Conservation (phyloP, 345 rosid genomes). For the Brassica nigra region DNA sequence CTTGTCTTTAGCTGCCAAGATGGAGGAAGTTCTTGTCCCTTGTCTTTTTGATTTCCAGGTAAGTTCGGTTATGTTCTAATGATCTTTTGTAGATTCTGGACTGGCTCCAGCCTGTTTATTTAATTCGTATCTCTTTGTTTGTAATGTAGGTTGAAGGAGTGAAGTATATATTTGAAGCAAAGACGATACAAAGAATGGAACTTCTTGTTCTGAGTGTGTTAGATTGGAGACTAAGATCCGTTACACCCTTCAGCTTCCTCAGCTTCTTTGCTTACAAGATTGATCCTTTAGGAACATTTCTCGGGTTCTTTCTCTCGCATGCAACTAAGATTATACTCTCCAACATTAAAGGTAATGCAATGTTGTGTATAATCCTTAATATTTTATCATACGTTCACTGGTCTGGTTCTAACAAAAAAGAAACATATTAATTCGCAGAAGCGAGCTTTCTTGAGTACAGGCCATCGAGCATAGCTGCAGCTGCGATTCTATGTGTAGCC, state of each 20-base stretch:
- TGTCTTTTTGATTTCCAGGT: constrained; percentile 86
- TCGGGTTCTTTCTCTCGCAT: constrained; percentile 60
- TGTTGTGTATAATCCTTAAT: background rate
- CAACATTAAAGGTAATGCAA: constrained; percentile 66
- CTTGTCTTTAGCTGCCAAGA: constrained; percentile 94
- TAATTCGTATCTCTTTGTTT: background rate
- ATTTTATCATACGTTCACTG: background rate
- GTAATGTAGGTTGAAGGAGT: constrained; percentile 64
- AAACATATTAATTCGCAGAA: constrained; percentile 49
- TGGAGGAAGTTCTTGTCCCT: constrained; percentile 98
- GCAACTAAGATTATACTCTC: constrained; percentile 80
- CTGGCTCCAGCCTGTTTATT: background rate
- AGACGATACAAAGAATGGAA: constrained; percentile 89
- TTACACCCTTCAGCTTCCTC: constrained; percentile 83
- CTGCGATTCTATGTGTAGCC: constrained; percentile 86
- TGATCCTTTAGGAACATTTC: constrained; percentile 62
- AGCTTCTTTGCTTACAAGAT: constrained; percentile 89
- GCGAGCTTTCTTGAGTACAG: constrained; percentile 80
- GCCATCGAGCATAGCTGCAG: constrained; percentile 95
- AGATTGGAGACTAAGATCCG: constrained; percentile 94
- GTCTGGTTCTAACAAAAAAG: constrained; percentile 10
- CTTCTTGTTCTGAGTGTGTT: constrained; percentile 75
- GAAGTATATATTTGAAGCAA: constrained; percentile 75
- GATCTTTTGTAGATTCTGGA: background rate
- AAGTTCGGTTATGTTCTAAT: background rate